Evolutionary conservation across 805 yeast species (phyloP).

Genomic region (Tanozyma kutaoensis): DNA sequence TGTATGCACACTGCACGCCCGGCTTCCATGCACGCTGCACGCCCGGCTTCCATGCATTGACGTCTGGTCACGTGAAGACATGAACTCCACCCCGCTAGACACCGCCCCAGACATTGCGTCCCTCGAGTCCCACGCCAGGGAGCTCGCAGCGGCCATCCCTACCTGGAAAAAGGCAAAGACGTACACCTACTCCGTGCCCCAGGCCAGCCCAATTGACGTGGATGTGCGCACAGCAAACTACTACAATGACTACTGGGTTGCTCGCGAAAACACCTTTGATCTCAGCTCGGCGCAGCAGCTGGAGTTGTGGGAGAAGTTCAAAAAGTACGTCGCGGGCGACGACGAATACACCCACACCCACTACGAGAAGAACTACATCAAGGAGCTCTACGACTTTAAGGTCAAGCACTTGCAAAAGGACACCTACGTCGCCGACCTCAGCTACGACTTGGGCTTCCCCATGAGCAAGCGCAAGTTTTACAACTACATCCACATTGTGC

Average conservation of each 20-base stretch:
- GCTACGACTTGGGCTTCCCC: slow-evolving; percentile 23
- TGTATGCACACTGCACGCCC: too few relatives aligned
- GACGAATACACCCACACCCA: slow-evolving; percentile 17
- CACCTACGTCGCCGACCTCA: slow-evolving; percentile 17
- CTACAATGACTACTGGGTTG: slow-evolving; percentile 1
- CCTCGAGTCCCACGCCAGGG: too few relatives aligned
- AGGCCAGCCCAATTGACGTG: too few relatives aligned
- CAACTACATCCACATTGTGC: slow-evolving; percentile 19
- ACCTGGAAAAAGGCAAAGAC: too few relatives aligned
- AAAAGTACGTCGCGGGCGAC: slow-evolving; percentile 5
- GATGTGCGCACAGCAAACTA: too few relatives aligned
- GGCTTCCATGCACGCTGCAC: too few relatives aligned
- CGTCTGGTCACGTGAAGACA: too few relatives aligned
- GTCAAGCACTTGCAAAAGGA: slow-evolving; percentile 6
- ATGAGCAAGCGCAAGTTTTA: slow-evolving; percentile 20
- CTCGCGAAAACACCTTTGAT: background rate
- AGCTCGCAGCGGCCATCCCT: too few relatives aligned
- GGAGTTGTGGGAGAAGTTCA: slow-evolving; percentile 1
- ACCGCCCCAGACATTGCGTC: too few relatives aligned
- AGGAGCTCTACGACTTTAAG: slow-evolving; percentile 15
- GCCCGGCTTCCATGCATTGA: too few relatives aligned
- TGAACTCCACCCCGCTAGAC: too few relatives aligned
- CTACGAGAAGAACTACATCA: slow-evolving; percentile 22
- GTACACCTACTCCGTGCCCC: too few relatives aligned
- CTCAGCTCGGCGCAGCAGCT: background rate